These are phyloP conservation scores for Ceratocystis variospora DNA, from an alignment of 2,329 filamentous ascomycete species.

Conservation along the genomic window DNA sequence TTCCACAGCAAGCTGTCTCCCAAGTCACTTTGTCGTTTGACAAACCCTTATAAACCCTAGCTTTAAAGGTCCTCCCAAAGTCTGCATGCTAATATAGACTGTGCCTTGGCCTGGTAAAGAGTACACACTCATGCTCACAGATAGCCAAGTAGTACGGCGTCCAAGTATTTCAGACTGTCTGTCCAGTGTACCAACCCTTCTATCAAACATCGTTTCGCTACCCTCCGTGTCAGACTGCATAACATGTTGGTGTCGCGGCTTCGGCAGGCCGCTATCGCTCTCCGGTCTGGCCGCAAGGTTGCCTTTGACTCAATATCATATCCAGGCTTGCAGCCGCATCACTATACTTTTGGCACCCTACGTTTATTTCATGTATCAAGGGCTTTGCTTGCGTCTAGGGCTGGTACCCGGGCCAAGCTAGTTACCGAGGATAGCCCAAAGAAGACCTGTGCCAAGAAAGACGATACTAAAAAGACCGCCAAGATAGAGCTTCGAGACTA, in stretches of 20 bases:
- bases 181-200: not conserved
- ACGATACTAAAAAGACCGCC: not conserved
- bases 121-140: too few relatives aligned
- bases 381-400: not conserved
- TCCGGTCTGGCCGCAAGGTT: not conserved
- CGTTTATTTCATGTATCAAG: not conserved
- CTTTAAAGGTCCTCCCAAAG: too few relatives aligned
- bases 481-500: slow-evolving; percentile 60
- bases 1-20: not conserved
- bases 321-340: not conserved
- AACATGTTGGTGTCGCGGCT: not conserved
- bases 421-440: not conserved
- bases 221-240: not conserved
- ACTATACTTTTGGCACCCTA: not conserved
- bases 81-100: too few relatives aligned
- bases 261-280: not conserved
- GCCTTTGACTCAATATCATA: not conserved
- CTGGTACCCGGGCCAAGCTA: not conserved
- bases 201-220: not conserved
- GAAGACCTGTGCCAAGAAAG: not conserved
- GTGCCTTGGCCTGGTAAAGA: too few relatives aligned
- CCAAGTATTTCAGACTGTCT: too few relatives aligned
- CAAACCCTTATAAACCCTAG: too few relatives aligned
- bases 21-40: too few relatives aligned
- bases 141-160: too few relatives aligned